phyloP scores from a whole-genome alignment of 768 basidiomycete species.

The Panaeolus papilionaceus region DNA sequence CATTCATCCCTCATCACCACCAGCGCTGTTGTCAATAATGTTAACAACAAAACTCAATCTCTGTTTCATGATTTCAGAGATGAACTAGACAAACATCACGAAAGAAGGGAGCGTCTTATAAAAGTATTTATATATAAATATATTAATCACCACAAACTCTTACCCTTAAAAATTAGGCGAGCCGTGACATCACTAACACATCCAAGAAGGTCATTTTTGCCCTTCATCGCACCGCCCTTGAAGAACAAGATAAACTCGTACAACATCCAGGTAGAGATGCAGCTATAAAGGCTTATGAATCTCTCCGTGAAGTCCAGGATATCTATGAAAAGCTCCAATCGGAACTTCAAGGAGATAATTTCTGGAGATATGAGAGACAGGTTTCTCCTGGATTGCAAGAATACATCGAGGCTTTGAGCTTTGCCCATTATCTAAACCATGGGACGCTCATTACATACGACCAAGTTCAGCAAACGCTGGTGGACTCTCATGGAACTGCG shows the following conservation, averaged over 20 bases:
- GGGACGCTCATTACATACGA: constrained; percentile 68
- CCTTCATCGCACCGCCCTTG: constrained; percentile 72
- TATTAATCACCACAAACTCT: constrained; percentile 13
- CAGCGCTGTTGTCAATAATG: too few species aligned
- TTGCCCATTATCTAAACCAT: constrained; percentile 83
- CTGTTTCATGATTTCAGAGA: constrained; percentile 69
- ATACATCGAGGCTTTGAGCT: constrained; percentile 93
- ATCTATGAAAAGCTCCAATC: constrained; percentile 66
- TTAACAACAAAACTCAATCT: constrained; percentile 32
- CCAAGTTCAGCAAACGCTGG: constrained; percentile 70
- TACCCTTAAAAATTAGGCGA: constrained; percentile 51
- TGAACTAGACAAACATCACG: constrained; percentile 84
- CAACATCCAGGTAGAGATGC: constrained; percentile 45
- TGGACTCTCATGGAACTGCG: constrained; percentile 62
- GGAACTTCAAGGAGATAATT: constrained; percentile 71
- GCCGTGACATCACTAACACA: constrained; percentile 87
- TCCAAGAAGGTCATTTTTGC: constrained; percentile 96
- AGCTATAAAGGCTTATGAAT: constrained; percentile 57
- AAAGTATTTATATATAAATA: constrained; percentile 57
- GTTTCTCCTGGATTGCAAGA: constrained; percentile 89
- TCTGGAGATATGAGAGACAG: constrained; percentile 80
- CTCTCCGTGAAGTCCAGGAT: constrained; percentile 68
- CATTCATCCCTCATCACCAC: constrained; percentile 11
- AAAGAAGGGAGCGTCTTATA: constrained; percentile 88
- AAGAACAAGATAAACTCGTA: constrained; percentile 38